These are phyloP conservation scores for Chlamydomonas reinhardtii DNA, from an alignment of 163 green algal species.

Conservation along the genomic window DNA sequence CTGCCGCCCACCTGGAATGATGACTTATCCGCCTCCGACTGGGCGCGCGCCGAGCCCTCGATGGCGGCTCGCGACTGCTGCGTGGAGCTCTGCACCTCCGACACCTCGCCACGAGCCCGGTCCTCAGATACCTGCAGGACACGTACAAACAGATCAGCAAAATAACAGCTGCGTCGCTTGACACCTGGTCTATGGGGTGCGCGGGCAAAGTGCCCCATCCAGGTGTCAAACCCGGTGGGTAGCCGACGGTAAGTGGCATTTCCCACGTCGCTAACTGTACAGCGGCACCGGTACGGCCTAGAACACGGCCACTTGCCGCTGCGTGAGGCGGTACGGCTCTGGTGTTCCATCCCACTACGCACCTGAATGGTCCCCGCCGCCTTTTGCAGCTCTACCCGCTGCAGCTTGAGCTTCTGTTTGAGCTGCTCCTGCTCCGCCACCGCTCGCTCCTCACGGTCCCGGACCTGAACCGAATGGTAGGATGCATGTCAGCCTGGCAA, in stretches of 20 bases:
- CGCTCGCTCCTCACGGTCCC: slow-evolving; percentile 63
- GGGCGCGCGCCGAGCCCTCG: slow-evolving; percentile 5
- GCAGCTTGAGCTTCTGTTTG: slow-evolving; percentile 71
- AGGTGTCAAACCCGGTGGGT: background rate
- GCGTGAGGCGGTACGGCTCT: background rate
- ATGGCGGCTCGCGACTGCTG: slow-evolving; percentile 2
- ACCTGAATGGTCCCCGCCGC: slow-evolving; percentile 45
- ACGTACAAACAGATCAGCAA: too few relatives aligned
- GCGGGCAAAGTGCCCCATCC: too few relatives aligned
- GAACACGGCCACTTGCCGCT: too few relatives aligned
- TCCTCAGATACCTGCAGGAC: slow-evolving; percentile 46
- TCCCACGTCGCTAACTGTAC: too few relatives aligned
- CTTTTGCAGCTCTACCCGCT: slow-evolving; percentile 65
- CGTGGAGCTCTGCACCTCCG: slow-evolving; percentile 49
- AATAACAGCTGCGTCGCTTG: too few relatives aligned
- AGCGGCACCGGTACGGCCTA: too few relatives aligned
- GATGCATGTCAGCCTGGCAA: too few relatives aligned
- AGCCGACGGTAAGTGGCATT: too few relatives aligned
- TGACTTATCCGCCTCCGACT: slow-evolving; percentile 20
- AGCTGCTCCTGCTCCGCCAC: slow-evolving; percentile 56
- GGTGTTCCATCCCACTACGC: too few relatives aligned
- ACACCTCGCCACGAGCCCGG: slow-evolving; percentile 56
- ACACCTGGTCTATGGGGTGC: too few relatives aligned
- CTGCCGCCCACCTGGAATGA: slow-evolving; percentile 14
- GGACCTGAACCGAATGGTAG: too few relatives aligned